These are phyloP conservation scores for Microcos paniculata DNA, from an alignment of 345 rosid species.

Conservation along the genomic window DNA sequence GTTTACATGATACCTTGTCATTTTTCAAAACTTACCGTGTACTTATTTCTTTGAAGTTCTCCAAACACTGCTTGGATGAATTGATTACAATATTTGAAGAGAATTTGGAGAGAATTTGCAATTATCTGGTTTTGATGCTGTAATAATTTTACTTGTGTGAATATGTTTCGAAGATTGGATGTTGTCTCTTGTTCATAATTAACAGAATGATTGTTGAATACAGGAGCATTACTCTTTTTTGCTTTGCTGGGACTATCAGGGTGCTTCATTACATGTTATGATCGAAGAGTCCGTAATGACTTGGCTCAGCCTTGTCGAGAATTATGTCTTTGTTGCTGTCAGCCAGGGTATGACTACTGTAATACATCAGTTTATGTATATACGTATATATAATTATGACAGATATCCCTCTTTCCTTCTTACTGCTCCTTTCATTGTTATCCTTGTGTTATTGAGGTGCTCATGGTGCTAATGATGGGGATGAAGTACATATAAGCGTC, in stretches of 20 bases:
- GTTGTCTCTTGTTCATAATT: not conserved
- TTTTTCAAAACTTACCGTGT: not conserved
- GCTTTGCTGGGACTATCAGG: conserved; percentile 99
- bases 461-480: not conserved
- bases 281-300: conserved; percentile 94
- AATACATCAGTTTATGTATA: too few relatives aligned
- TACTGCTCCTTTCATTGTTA: not conserved
- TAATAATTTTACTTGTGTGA: not conserved
- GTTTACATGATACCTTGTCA: conserved; percentile 9
- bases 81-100: not conserved
- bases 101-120: not conserved
- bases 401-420: not conserved
- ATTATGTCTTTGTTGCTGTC: conserved; percentile 97
- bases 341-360: conserved; percentile 66
- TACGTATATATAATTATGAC: too few relatives aligned
- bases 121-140: not conserved
- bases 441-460: not conserved
- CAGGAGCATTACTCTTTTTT: conserved; percentile 94
- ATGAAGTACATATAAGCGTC: not conserved
- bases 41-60: not conserved
- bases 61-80: not conserved
- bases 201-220: conserved; percentile 5
- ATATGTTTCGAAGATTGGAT: not conserved
- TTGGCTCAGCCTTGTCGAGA: conserved; percentile 98
- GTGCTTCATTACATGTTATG: conserved; percentile 98